Evolutionary conservation across 2,329 filamentous ascomycete species (phyloP).

Genomic region (Neodidymelliopsis sp.): DNA sequence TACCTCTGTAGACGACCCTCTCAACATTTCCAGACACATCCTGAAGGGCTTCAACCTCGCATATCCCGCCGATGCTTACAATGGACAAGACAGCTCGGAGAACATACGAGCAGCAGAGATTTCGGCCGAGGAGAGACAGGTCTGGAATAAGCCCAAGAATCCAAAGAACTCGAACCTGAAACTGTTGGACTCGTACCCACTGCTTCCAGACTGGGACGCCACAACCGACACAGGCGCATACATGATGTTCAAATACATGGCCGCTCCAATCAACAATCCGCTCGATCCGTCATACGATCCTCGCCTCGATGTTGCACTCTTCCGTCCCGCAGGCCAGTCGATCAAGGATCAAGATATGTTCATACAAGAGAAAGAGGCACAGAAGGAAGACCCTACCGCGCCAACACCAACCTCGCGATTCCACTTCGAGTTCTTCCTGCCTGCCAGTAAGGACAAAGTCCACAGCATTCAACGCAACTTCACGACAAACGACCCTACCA

Average conservation of each 20-base stretch:
- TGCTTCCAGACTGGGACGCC: constrained; percentile 68
- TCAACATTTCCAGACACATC: constrained; percentile 67
- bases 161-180: constrained; percentile 65
- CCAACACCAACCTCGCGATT: constrained; percentile 62
- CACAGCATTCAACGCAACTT: constrained; percentile 64
- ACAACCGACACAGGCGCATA: constrained; percentile 66
- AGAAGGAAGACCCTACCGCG: constrained; percentile 57
- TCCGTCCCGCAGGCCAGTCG: constrained; percentile 63
- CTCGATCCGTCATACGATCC: constrained; percentile 60
- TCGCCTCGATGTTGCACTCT: constrained; percentile 65
- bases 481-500: constrained; percentile 60
- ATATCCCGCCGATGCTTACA: constrained; percentile 70
- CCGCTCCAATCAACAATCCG: constrained; percentile 61
- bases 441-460: constrained; percentile 56
- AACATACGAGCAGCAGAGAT: constrained; percentile 62
- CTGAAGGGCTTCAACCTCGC: constrained; percentile 71
- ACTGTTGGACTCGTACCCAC: constrained; percentile 66
- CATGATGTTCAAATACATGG: constrained; percentile 67
- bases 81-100: constrained; percentile 67
- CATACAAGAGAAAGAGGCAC: constrained; percentile 52
- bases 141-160: constrained; percentile 67
- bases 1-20: constrained; percentile 63
- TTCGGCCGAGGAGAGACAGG: constrained; percentile 62
- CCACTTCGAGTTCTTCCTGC: constrained; percentile 68
- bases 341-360: constrained; percentile 60